Percentiles rank a stretch among this genome's conserved stretches.
These are phyloP conservation scores for Platanthera guangdongensis DNA, from an alignment of 106 monocot genomes.

Conservation along the genomic window DNA sequence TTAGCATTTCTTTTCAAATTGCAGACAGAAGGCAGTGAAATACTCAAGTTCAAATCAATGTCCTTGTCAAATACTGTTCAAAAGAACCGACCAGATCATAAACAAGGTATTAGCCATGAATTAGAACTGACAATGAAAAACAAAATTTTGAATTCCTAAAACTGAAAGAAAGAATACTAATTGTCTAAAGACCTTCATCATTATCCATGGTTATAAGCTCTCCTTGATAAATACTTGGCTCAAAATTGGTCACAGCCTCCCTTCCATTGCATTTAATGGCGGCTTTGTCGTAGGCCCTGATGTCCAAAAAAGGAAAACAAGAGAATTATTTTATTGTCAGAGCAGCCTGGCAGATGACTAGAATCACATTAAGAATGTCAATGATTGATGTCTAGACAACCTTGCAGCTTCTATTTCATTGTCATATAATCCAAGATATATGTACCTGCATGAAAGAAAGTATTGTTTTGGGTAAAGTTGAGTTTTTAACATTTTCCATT, in stretches of 20 bases:
- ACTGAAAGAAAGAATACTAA: neutral
- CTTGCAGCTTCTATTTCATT: constrained; percentile 91
- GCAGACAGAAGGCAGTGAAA: constrained; percentile 41
- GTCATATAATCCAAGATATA: constrained; percentile 88
- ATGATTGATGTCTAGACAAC: constrained; percentile 17
- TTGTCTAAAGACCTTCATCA: constrained; percentile 24
- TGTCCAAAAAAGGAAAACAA: constrained; percentile 10
- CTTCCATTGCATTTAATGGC: constrained; percentile 83
- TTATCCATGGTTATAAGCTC: constrained; percentile 25
- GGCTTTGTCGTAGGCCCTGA: constrained; percentile 83
- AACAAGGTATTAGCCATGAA: neutral
- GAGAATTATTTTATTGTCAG: neutral
- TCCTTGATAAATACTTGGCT: constrained; percentile 49
- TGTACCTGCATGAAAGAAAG: constrained; percentile 69
- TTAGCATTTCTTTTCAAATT: constrained; percentile 26
- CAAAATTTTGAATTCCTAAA: neutral
- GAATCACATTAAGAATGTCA: constrained; percentile 14
- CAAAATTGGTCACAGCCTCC: constrained; percentile 88
- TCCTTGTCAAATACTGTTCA: constrained; percentile 9
- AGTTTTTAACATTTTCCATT: neutral
- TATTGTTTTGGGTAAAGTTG: constrained; percentile 12
- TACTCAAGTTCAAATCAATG: constrained; percentile 66
- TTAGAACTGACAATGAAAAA: neutral
- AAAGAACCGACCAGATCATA: neutral
- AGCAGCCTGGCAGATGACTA: neutral